phyloP scores from a whole-genome alignment of 192 early-diverging fungal genomes.

The Coemansia sp. region DNA sequence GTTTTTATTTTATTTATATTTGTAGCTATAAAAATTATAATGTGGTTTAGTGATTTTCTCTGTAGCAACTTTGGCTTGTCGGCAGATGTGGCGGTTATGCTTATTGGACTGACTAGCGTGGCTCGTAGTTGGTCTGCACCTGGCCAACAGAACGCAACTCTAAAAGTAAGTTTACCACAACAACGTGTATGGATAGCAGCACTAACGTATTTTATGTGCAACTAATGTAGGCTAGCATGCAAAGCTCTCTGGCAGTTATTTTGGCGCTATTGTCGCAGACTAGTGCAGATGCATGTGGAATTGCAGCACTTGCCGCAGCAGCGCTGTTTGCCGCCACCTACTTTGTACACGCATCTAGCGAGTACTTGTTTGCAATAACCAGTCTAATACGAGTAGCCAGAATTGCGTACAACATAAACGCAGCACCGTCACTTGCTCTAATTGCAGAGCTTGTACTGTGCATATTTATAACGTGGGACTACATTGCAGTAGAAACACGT shows the following conservation, averaged over 20 bases:
- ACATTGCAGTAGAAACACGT: background rate
- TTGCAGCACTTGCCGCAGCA: background rate
- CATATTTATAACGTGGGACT: background rate
- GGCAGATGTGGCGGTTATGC: background rate
- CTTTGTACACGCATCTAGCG: background rate
- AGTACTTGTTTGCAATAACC: background rate
- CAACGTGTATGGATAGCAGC: too few species aligned
- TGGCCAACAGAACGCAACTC: background rate
- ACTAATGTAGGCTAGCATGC: background rate
- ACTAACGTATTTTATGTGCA: background rate
- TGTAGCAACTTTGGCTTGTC: background rate
- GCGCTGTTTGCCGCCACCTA: conserved; percentile 2
- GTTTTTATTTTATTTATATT: background rate
- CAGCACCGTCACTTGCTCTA: background rate
- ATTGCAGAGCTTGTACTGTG: background rate
- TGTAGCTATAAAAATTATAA: background rate
- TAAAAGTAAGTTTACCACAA: background rate
- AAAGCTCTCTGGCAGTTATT: background rate
- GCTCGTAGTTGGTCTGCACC: background rate
- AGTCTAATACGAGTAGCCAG: background rate
- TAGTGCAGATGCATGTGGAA: background rate
- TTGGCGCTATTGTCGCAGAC: background rate
- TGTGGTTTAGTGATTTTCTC: too few species aligned
- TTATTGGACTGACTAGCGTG: background rate
- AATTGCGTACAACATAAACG: background rate